A percentile compares a stretch with the other conserved stretches of the same genome.
Conservation (phyloP, 768 basidiomycete species). For the Auriculariales sp. region DNA sequence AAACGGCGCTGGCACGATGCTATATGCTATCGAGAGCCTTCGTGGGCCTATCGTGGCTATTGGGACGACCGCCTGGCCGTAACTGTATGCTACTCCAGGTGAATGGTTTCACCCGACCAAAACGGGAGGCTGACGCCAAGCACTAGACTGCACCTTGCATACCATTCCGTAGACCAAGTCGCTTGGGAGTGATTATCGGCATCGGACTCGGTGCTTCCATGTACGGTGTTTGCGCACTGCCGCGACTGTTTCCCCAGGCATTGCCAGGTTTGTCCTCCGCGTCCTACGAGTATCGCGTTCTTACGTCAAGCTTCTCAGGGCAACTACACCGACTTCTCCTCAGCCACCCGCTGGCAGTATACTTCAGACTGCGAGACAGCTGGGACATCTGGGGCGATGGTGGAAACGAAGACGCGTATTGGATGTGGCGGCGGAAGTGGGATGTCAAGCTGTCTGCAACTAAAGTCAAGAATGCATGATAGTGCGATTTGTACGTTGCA, state of each 20-base stretch:
- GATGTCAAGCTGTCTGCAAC: too few relatives aligned
- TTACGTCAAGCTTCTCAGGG: too few relatives aligned
- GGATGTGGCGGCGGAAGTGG: constrained; percentile 29
- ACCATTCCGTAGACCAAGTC: constrained; percentile 62
- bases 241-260: constrained; percentile 37
- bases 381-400: constrained; percentile 73
- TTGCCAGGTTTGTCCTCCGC: constrained; percentile 3
- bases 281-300: not conserved
- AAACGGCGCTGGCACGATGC: constrained; percentile 7
- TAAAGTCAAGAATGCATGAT: too few relatives aligned
- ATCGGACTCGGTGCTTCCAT: constrained; percentile 32
- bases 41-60: constrained; percentile 27
- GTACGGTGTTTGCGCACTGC: constrained; percentile 46
- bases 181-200: constrained; percentile 64
- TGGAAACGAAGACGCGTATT: constrained; percentile 62
- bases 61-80: constrained; percentile 27
- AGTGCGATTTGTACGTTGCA: too few relatives aligned
- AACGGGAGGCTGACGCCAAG: not conserved
- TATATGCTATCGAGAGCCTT: constrained; percentile 39
- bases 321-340: constrained; percentile 33
- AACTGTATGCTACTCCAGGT: constrained; percentile 72
- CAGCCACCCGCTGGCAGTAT: constrained; percentile 38
- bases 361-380: constrained; percentile 65
- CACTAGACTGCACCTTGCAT: constrained; percentile 57
- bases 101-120: constrained; percentile 8